phyloP scores from a whole-genome alignment of 2,329 filamentous ascomycete genomes.

The Colletotrichum australisinense region DNA sequence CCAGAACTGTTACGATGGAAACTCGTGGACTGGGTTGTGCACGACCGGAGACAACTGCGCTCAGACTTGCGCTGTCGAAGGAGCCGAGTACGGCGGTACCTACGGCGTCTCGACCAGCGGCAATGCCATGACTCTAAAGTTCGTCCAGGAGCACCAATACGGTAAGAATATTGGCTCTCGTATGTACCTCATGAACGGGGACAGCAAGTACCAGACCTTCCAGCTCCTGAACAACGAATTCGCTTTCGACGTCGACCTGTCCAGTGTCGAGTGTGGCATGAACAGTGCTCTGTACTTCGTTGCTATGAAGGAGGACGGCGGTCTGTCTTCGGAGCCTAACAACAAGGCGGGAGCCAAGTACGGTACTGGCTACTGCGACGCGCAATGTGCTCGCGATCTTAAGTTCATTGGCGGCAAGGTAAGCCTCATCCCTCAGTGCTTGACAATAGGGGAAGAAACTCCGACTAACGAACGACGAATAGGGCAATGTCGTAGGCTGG shows the following conservation, averaged over 20 bases:
- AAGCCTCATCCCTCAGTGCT: neutral
- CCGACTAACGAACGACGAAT: neutral
- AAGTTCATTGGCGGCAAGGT: conserved; percentile 61
- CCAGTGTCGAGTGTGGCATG: conserved; percentile 69
- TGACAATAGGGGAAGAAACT: rapidly evolving
- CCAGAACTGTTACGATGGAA: conserved; percentile 50
- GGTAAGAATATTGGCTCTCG: conserved; percentile 53
- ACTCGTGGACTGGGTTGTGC: conserved; percentile 45
- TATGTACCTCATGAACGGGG: conserved; percentile 65
- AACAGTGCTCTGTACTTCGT: conserved; percentile 65
- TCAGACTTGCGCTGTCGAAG: conserved; percentile 54
- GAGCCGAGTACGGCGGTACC: conserved; percentile 54
- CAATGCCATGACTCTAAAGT: conserved; percentile 58
- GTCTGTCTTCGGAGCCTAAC: conserved; percentile 55
- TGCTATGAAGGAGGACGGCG: conserved; percentile 64
- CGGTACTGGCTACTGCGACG: conserved; percentile 66
- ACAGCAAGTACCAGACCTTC: conserved; percentile 66
- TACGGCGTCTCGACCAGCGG: conserved; percentile 58
- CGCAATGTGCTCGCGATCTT: conserved; percentile 58
- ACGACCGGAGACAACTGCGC: conserved; percentile 49
- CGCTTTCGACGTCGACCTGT: conserved; percentile 73
- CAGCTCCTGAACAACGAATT: conserved; percentile 69
- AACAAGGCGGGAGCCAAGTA: conserved; percentile 62
- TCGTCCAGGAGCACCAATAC: conserved; percentile 57
- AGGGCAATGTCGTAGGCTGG: conserved; percentile 42